Evolutionary conservation across 73 alveolate species (phyloP), one percentile per base, ranked within the genome.

Genomic region (Tetrahymena thermophila): DNA sequence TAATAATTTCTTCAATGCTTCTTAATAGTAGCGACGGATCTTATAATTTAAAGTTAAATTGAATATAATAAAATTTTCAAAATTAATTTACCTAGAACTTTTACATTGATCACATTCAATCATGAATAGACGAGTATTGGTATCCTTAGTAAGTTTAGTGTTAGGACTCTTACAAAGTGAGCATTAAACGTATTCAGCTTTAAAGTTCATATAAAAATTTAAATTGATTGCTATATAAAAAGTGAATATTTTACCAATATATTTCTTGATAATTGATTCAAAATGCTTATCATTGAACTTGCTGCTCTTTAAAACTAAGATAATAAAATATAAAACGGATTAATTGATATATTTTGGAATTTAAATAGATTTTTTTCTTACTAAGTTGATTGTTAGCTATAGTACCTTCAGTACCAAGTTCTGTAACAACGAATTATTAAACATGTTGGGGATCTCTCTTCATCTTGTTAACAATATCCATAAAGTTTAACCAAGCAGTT

Each of bases 381-480:
- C 89, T 71, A 23, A 71, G 37, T 71, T 71, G 89, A 21, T 71
- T 71, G 37, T 71, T 38, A 93, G 96, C 96, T 23, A 94, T 93
- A 35, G 93, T 93, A 85, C 98, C 98, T 57, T 96, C 98, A 71
- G 98, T 96, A 56, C 97, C 98, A 42, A 96, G 94, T 93, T 96
- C 98, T 43, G 96, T 43, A 35, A 96, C 84, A 50, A 96, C 71
- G 85, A 95, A 96, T 50, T 93, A 35, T 37, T 93, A 40, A 15
- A 96, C 95, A 57, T 96, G 98, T 43, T 96, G 56, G 23, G 97
- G 96, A 38, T 95, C 96, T 35, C 98, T 56, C 84, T 96, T 95
- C 96, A 96, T 96, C 56, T 71, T 95, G 19, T 57, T 95, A 84
- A 96, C 93, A 85, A 95, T 96, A 37, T 94, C 97, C 42, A 96